Conservation (phyloP, 2,329 filamentous ascomycete species). For the Aureobasidium pullulans region DNA sequence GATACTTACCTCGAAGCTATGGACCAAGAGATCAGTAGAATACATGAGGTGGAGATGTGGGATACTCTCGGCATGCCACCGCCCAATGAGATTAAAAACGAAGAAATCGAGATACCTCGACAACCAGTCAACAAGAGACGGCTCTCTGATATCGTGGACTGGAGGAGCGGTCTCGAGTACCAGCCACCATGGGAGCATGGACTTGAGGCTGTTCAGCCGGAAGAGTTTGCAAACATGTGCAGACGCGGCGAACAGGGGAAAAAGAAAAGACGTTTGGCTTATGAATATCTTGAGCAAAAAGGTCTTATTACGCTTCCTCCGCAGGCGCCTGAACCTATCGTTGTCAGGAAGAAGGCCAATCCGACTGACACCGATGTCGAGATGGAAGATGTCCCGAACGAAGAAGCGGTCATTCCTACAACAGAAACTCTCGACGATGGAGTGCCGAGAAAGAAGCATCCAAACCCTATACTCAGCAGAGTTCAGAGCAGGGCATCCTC, state of each 20-base stretch:
- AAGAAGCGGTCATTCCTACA: not conserved
- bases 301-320: not conserved
- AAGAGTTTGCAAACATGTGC: slow-evolving; percentile 17
- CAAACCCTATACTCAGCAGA: not conserved
- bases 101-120: slow-evolving; percentile 17
- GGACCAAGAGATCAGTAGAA: slow-evolving; percentile 38
- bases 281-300: not conserved
- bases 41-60: slow-evolving; percentile 42
- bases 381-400: not conserved
- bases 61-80: slow-evolving; percentile 31
- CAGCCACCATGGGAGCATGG: slow-evolving; percentile 43
- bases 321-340: not conserved
- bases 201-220: not conserved
- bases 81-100: slow-evolving; percentile 18
- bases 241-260: slow-evolving; percentile 11
- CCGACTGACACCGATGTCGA: not conserved
- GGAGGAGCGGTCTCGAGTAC: slow-evolving; percentile 41
- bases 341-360: not conserved
- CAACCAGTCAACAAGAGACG: slow-evolving; percentile 28
- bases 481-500: not conserved
- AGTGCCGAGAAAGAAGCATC: not conserved
- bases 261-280: slow-evolving; percentile 14
- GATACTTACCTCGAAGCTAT: slow-evolving; percentile 40
- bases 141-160: slow-evolving; percentile 30
- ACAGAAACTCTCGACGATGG: not conserved